Evolutionary conservation across 1,284 basidiomycete genomes (phyloP).

Genomic region (Microbotryum silenes-acaulis): DNA sequence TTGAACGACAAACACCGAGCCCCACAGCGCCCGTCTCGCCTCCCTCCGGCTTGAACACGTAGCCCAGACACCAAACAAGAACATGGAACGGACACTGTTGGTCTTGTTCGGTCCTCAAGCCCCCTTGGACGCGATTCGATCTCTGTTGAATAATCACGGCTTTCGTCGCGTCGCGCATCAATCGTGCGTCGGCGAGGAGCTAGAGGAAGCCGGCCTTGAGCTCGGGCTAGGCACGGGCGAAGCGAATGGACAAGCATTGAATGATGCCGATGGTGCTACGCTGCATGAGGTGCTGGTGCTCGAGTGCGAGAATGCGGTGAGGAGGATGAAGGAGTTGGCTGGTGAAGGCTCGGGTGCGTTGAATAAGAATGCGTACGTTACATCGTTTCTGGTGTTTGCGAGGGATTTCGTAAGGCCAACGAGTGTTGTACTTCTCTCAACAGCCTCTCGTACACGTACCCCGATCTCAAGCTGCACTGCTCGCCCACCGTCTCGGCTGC

Average conservation of each 20-base stretch:
- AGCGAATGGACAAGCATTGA: not conserved
- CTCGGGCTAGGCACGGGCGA: slow-evolving; percentile 4
- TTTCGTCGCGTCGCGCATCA: slow-evolving; percentile 1
- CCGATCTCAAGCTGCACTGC: slow-evolving; percentile 3
- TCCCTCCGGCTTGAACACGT: no score
- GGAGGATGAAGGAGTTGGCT: not conserved
- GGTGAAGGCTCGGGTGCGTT: not conserved
- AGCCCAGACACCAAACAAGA: no score
- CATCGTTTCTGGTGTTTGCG: no score
- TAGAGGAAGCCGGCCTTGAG: slow-evolving; percentile 21
- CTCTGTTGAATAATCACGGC: not conserved
- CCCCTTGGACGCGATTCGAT: not conserved
- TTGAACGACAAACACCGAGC: no score
- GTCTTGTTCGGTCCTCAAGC: slow-evolving; percentile 7
- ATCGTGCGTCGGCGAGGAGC: slow-evolving; percentile 3
- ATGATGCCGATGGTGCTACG: not conserved
- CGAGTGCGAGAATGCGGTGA: slow-evolving; percentile 4
- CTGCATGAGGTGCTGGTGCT: slow-evolving; percentile 7
- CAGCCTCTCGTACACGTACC: slow-evolving; percentile 3
- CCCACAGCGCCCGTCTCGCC: no score
- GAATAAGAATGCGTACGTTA: slow-evolving; percentile 3
- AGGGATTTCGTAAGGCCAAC: no score
- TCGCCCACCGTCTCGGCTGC: slow-evolving; percentile 14
- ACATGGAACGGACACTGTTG: slow-evolving; percentile 12
- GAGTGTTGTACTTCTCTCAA: not conserved